Conservation (phyloP, 305 asterid genomes). For the Fraxinus baroniana region DNA sequence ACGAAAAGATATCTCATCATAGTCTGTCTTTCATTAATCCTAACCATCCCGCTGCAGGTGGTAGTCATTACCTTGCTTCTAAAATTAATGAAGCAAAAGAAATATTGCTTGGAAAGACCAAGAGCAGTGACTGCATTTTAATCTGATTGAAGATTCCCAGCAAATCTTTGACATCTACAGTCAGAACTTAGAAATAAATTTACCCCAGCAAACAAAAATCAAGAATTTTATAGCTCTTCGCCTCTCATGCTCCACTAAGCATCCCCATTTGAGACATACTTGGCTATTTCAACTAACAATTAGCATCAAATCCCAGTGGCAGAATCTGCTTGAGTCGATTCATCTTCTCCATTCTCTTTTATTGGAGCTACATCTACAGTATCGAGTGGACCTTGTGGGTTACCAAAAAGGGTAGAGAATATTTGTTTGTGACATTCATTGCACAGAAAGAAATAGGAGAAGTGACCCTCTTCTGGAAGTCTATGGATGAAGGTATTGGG, state of each 20-base stretch:
- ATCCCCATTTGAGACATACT: constrained; percentile 30
- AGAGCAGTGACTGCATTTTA: constrained; percentile 39
- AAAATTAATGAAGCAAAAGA: constrained; percentile 51
- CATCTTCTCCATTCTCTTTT: constrained; percentile 26
- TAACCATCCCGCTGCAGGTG: constrained; percentile 49
- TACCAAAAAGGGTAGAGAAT: constrained; percentile 62
- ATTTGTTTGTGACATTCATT: constrained; percentile 66
- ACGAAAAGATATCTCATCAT: not conserved
- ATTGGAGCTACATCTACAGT: constrained; percentile 38
- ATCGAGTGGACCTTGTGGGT: constrained; percentile 57
- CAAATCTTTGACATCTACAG: constrained; percentile 19
- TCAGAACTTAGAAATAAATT: constrained; percentile 31
- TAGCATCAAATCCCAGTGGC: constrained; percentile 28
- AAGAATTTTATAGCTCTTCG: constrained; percentile 5
- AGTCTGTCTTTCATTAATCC: not conserved
- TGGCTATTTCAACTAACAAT: constrained; percentile 14
- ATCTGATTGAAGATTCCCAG: constrained; percentile 1
- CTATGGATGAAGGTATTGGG: constrained; percentile 59
- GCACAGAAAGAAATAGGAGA: constrained; percentile 66
- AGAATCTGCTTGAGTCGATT: constrained; percentile 27
- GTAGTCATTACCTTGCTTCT: constrained; percentile 52
- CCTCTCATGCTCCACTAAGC: constrained; percentile 21
- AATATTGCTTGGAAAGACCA: constrained; percentile 36
- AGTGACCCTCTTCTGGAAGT: constrained; percentile 78
- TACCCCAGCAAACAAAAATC: constrained; percentile 18